A percentile compares a stretch with the other conserved stretches of the same genome.
Evolutionary conservation across 768 basidiomycete species (phyloP).

Genomic region (Gymnopilus dilepis): DNA sequence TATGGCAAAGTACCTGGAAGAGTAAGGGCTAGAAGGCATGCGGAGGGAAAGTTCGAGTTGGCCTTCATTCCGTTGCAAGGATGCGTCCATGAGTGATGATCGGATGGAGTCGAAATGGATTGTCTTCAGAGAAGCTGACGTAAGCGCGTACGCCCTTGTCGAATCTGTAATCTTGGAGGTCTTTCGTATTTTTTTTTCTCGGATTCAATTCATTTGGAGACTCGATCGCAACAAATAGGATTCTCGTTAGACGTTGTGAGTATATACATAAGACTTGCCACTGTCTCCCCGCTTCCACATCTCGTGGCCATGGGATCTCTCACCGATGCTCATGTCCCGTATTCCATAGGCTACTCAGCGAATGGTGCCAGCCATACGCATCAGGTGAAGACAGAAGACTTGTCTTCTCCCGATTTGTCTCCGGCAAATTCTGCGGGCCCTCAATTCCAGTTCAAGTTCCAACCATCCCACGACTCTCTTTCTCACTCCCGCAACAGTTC

Average conservation of each 20-base stretch:
- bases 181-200: slow-evolving; percentile 19
- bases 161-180: slow-evolving; percentile 14
- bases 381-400: slow-evolving; percentile 47
- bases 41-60: neutral
- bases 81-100: neutral
- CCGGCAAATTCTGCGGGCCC: slow-evolving; percentile 28
- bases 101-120: slow-evolving; percentile 9
- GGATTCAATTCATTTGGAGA: slow-evolving; percentile 23
- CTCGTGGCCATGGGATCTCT: slow-evolving; percentile 17
- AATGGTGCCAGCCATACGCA: slow-evolving; percentile 25
- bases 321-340: slow-evolving; percentile 9
- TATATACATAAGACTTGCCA: slow-evolving; percentile 11
- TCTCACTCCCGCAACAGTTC: slow-evolving; percentile 39
- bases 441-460: slow-evolving; percentile 23
- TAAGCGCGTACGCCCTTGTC: slow-evolving; percentile 1
- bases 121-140: slow-evolving; percentile 11
- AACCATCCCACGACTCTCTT: slow-evolving; percentile 40
- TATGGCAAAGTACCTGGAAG: neutral
- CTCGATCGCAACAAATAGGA: slow-evolving; percentile 17
- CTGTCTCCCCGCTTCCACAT: slow-evolving; percentile 9
- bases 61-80: slow-evolving; percentile 1
- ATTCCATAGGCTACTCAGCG: slow-evolving; percentile 13
- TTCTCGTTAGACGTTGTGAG: slow-evolving; percentile 3
- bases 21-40: neutral
- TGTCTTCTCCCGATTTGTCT: slow-evolving; percentile 49